phyloP scores from a whole-genome alignment of 2,329 filamentous ascomycete species.

The Zymoseptoria tritici region DNA sequence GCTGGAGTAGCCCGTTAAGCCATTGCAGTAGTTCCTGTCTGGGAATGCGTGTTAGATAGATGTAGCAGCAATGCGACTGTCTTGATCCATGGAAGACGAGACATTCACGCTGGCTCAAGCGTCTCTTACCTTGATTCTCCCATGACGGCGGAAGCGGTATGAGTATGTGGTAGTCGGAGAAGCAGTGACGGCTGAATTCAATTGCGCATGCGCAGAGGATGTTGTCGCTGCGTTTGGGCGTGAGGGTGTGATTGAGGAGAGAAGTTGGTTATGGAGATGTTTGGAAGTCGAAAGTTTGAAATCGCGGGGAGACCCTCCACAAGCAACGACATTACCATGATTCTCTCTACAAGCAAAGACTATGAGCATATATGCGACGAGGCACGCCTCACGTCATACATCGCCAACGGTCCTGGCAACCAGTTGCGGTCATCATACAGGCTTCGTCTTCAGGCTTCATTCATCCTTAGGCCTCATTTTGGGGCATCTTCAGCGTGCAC shows the following conservation, averaged over 20 bases:
- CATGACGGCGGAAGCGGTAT: constrained; percentile 12
- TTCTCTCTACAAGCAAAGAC: neutral
- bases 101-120: neutral
- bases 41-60: constrained; percentile 6
- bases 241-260: neutral
- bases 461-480: no score
- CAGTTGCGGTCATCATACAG: no score
- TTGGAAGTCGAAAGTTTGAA: neutral
- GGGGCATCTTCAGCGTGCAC: no score
- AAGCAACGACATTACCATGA: neutral
- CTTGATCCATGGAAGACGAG: neutral
- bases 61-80: constrained; percentile 4
- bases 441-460: no score
- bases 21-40: constrained; percentile 96
- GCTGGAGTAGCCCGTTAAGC: constrained; percentile 94
- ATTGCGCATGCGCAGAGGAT: neutral
- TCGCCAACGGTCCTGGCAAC: no score
- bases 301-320: neutral
- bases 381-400: no score
- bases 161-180: no score
- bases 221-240: neutral
- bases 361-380: no score
- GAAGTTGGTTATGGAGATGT: neutral
- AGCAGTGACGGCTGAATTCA: neutral
- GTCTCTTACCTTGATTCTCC: constrained; percentile 19